phyloP scores from a whole-genome alignment of 805 yeast species.

The Myxozyma lipomycoides region DNA sequence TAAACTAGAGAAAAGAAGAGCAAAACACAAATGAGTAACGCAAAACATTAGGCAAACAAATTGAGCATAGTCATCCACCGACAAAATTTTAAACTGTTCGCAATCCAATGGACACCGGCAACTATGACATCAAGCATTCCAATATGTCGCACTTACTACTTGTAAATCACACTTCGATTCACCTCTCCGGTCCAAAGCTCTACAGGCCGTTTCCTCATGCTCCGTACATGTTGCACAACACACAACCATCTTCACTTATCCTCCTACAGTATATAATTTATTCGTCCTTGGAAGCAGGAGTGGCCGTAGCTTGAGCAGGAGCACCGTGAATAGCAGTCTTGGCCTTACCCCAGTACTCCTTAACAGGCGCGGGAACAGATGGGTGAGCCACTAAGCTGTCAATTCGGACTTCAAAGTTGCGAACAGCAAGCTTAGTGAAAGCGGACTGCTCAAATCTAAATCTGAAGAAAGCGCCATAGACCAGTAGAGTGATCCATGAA shows the following conservation, averaged over 20 bases:
- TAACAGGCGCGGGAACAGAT: slow-evolving; percentile 49
- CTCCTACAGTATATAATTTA: too few species aligned
- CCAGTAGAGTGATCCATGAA: slow-evolving; percentile 52
- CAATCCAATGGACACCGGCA: too few species aligned
- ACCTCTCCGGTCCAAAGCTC: too few species aligned
- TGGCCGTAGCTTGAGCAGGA: slow-evolving; percentile 1
- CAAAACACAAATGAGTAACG: not conserved
- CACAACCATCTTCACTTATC: too few species aligned
- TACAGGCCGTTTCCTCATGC: too few species aligned
- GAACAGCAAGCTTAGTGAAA: slow-evolving; percentile 64
- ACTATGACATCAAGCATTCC: too few species aligned
- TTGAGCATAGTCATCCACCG: not conserved
- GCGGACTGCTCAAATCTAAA: slow-evolving; percentile 71
- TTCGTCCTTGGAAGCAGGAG: slow-evolving; percentile 23
- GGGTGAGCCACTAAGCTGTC: slow-evolving; percentile 57
- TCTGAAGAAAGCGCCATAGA: slow-evolving; percentile 62
- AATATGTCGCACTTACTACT: too few species aligned
- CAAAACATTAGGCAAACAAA: not conserved
- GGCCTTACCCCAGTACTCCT: slow-evolving; percentile 48
- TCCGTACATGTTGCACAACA: too few species aligned
- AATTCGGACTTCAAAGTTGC: slow-evolving; percentile 62
- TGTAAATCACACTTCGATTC: too few species aligned
- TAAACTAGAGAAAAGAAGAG: not conserved
- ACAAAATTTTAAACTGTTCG: too few species aligned
- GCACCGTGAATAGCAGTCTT: slow-evolving; percentile 37